Conservation (phyloP, 495 filamentous ascomycete species). For the Haplographium delicatum region DNA sequence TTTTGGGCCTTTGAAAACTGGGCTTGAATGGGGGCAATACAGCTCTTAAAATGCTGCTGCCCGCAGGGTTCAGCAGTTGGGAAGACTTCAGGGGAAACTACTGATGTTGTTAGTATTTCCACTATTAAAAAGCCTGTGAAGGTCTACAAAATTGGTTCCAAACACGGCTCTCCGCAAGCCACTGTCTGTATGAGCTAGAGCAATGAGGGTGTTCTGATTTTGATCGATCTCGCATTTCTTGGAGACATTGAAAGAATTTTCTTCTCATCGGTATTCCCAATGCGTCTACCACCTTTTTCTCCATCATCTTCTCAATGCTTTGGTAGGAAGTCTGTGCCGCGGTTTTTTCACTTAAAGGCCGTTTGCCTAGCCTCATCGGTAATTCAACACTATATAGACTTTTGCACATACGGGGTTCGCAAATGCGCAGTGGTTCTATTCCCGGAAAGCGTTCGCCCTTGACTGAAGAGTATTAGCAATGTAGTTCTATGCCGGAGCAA, state of each 20-base stretch:
- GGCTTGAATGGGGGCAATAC: too few species aligned
- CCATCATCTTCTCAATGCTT: conserved; percentile 9
- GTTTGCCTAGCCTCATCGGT: too few species aligned
- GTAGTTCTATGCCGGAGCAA: background rate
- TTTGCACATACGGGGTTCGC: background rate
- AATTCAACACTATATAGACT: background rate
- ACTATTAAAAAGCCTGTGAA: background rate
- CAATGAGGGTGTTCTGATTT: background rate
- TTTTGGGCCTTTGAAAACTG: too few species aligned
- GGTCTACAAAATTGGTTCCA: conserved; percentile 1
- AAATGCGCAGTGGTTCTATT: background rate
- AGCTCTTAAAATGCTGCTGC: too few species aligned
- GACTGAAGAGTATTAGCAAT: background rate
- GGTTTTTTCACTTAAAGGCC: too few species aligned
- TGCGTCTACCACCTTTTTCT: background rate
- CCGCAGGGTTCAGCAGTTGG: background rate
- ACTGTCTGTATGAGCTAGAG: background rate
- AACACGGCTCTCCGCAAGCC: background rate
- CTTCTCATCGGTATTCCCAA: too few species aligned
- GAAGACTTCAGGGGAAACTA: background rate
- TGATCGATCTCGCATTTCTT: background rate
- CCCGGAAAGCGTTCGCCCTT: background rate
- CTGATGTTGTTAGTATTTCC: background rate
- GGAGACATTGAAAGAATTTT: conserved; percentile 4
- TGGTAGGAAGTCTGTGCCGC: too few species aligned